phyloP scores from a whole-genome alignment of 352 stramenopile species.

The Phytophthora colocasiae region DNA sequence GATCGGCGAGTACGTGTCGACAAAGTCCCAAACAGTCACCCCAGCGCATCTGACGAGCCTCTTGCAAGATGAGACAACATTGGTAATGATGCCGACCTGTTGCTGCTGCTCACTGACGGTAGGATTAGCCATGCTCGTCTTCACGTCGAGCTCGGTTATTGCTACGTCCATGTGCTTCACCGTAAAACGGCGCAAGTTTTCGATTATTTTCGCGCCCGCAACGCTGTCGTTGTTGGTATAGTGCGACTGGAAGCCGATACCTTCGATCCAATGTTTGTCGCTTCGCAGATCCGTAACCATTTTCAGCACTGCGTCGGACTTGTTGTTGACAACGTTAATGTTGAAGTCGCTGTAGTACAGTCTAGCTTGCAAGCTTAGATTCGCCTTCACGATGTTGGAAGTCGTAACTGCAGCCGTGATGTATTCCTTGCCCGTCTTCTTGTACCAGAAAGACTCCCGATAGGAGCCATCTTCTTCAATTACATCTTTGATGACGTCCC shows the following conservation, averaged over 20 bases:
- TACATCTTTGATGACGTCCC: neutral
- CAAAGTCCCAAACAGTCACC: neutral
- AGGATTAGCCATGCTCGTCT: neutral
- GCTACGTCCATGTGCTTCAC: neutral
- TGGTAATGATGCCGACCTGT: neutral
- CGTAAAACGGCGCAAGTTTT: neutral
- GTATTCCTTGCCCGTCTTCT: neutral
- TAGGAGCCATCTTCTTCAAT: neutral
- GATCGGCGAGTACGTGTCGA: neutral
- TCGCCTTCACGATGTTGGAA: neutral
- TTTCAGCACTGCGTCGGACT: neutral
- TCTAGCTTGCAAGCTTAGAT: neutral
- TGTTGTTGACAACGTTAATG: neutral
- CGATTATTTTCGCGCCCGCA: neutral
- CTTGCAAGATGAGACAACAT: neutral
- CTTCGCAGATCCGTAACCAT: neutral
- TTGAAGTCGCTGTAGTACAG: constrained; percentile 1
- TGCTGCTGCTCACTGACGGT: neutral
- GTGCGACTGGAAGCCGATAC: neutral
- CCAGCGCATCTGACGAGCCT: neutral
- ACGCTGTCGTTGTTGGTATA: neutral
- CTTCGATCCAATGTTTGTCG: neutral
- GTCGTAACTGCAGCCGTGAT: neutral
- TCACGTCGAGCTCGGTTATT: neutral
- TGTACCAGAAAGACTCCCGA: neutral